phyloP scores from a whole-genome alignment of 441 rosid genomes.

The Raphanus hybrid region DNA sequence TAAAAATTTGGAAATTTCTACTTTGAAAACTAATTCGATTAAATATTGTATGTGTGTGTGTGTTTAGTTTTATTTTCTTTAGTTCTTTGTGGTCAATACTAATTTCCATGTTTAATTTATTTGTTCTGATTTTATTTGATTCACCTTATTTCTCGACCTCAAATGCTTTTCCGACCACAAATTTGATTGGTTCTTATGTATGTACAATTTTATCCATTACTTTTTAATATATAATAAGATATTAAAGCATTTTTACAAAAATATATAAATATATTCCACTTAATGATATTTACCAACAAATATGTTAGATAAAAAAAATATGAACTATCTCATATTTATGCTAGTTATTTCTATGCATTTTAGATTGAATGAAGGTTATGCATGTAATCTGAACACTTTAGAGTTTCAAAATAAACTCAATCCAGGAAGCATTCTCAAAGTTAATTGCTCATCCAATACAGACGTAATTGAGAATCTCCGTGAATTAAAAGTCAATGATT shows the following conservation, averaged over 20 bases:
- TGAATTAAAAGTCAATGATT: not conserved
- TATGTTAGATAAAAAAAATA: not conserved
- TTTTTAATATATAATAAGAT: no score
- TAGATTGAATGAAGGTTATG: constrained; percentile 5
- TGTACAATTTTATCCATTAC: not conserved
- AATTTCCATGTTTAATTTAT: not conserved
- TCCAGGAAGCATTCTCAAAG: not conserved
- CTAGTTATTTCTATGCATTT: not conserved
- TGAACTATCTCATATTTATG: not conserved
- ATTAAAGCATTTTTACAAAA: not conserved
- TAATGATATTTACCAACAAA: not conserved
- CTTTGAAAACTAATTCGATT: not conserved
- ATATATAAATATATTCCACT: not conserved
- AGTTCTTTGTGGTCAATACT: no score
- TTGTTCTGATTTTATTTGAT: not conserved
- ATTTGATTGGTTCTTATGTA: not conserved
- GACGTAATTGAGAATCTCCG: not conserved
- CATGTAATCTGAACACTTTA: not conserved
- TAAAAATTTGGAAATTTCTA: not conserved
- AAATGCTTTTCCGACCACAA: not conserved
- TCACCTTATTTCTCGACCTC: not conserved
- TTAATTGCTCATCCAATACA: constrained; percentile 12
- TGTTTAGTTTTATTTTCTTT: no score
- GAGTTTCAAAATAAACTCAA: not conserved
- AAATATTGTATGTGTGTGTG: not conserved